phyloP scores from a whole-genome alignment of 768 basidiomycete genomes.

The Russula lepida region DNA sequence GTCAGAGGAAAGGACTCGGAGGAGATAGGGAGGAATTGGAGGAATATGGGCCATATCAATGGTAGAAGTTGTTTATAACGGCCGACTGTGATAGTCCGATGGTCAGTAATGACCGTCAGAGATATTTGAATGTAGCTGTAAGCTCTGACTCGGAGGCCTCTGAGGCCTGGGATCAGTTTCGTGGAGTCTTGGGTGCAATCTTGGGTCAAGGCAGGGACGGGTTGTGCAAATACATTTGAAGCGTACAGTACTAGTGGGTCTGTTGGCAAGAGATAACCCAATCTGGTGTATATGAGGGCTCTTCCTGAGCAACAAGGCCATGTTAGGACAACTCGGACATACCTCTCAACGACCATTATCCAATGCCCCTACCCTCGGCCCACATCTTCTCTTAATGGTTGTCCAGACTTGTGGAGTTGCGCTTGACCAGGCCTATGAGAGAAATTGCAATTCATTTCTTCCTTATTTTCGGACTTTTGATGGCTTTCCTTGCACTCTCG shows the following conservation, averaged over 20 bases:
- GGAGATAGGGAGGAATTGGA: neutral
- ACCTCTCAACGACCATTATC: no score
- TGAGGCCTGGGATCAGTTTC: neutral
- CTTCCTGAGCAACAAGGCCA: no score
- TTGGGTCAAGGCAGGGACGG: neutral
- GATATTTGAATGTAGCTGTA: neutral
- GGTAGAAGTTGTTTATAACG: neutral
- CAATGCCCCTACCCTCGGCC: no score
- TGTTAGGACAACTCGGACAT: no score
- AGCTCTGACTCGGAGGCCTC: neutral
- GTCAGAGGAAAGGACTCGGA: neutral
- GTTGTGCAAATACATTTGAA: no score
- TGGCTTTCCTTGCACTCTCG: neutral
- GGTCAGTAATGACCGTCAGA: neutral
- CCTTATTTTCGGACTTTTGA: neutral
- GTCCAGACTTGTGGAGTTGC: no score
- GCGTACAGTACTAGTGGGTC: no score
- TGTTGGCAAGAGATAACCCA: no score
- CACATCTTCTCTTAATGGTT: no score
- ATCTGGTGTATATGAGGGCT: no score
- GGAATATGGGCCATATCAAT: neutral
- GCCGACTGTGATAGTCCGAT: neutral
- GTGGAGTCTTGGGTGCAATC: neutral
- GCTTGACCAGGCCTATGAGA: no score
- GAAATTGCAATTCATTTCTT: neutral